These are phyloP conservation scores for Lyophyllum semitale DNA, from an alignment of 768 basidiomycete species.

Conservation along the genomic window DNA sequence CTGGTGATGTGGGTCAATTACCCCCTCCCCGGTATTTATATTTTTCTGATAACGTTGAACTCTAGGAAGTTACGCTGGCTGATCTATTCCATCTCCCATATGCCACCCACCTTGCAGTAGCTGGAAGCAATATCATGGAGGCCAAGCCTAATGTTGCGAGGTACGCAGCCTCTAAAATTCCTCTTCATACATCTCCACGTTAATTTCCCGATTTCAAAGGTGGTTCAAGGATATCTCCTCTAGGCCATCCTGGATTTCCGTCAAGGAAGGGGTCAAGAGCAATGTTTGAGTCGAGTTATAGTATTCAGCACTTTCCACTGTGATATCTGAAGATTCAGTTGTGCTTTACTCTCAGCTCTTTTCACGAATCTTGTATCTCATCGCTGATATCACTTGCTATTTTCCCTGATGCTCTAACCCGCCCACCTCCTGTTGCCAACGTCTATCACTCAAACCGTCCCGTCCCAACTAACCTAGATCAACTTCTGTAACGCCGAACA, in stretches of 20 bases:
- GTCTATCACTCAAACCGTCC: too few relatives aligned
- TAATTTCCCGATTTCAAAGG: slow-evolving; percentile 2
- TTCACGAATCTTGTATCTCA: too few relatives aligned
- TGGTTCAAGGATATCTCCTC: slow-evolving; percentile 38
- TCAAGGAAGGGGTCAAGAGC: slow-evolving; percentile 36
- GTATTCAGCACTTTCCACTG: background rate
- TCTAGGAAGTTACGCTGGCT: slow-evolving; percentile 45
- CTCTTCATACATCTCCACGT: too few relatives aligned
- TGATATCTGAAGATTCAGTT: background rate
- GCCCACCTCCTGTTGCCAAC: too few relatives aligned
- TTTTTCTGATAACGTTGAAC: background rate
- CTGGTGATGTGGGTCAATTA: slow-evolving; percentile 55
- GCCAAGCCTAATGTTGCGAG: slow-evolving; percentile 46
- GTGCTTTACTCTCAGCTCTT: background rate
- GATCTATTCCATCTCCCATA: slow-evolving; percentile 50
- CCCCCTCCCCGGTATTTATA: slow-evolving; percentile 40
- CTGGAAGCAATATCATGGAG: slow-evolving; percentile 29
- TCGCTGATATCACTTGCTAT: too few relatives aligned
- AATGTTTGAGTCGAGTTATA: slow-evolving; percentile 9
- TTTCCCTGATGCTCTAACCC: too few relatives aligned
- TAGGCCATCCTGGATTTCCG: slow-evolving; percentile 48
- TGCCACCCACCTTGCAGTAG: slow-evolving; percentile 23
- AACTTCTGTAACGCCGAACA: too few relatives aligned
- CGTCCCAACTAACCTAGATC: too few relatives aligned
- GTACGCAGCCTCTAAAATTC: slow-evolving; percentile 19